Evolutionary conservation across 2,329 filamentous ascomycete species (phyloP).

Genomic region (Arthrobotrys iridis): DNA sequence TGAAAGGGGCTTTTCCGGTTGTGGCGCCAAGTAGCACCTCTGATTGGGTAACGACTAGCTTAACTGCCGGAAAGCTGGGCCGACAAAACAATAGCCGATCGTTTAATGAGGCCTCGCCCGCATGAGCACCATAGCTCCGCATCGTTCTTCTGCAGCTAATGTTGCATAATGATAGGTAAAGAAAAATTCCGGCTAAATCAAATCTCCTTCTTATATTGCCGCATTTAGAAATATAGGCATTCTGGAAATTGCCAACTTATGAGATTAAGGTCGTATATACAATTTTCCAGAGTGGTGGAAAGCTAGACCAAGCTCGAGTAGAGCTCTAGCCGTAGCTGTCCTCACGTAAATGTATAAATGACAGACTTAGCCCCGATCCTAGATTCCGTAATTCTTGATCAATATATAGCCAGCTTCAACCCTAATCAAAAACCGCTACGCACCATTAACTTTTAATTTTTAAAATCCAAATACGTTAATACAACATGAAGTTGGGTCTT

Average conservation of each 20-base stretch:
- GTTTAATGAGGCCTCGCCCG: background rate
- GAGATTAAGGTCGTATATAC: background rate
- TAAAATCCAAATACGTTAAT: background rate
- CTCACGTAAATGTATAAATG: constrained; percentile 19
- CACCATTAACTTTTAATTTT: background rate
- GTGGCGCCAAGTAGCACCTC: background rate
- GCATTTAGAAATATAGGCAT: too few species aligned
- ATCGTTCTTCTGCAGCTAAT: too few species aligned
- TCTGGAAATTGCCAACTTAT: too few species aligned
- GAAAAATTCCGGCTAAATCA: constrained; percentile 17
- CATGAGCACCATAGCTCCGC: too few species aligned
- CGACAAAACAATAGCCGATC: constrained; percentile 11
- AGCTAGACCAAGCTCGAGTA: background rate
- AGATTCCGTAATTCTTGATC: constrained; percentile 23
- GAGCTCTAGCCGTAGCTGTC: background rate
- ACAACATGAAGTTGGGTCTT: constrained; percentile 28
- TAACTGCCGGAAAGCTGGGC: constrained; percentile 25
- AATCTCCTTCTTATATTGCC: background rate
- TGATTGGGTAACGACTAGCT: constrained; percentile 20
- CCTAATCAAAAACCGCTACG: background rate
- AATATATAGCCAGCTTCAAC: constrained; percentile 10
- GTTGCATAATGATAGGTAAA: too few species aligned
- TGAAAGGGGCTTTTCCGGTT: background rate
- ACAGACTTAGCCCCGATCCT: background rate
- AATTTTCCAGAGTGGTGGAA: background rate